Percentiles rank a stretch among this genome's conserved stretches.
Conservation (phyloP, 2,329 filamentous ascomycete genomes). For the Neofusicoccum laricinum region DNA sequence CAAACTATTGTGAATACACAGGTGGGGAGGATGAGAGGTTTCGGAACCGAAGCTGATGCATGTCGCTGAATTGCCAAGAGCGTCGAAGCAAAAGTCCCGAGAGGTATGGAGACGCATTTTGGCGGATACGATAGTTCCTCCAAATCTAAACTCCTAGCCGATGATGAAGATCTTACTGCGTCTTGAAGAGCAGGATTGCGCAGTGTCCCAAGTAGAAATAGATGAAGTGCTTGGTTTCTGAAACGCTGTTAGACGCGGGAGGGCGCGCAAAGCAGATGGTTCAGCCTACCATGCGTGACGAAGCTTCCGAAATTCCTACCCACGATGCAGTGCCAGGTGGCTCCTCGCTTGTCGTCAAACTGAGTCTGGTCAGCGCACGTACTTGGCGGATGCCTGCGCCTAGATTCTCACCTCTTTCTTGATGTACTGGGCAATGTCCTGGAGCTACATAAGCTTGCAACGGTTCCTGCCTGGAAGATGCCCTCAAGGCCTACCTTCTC, state of each 20-base stretch:
- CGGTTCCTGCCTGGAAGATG: neutral
- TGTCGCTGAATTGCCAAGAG: neutral
- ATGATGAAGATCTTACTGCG: slow-evolving; percentile 60
- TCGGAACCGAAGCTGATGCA: slow-evolving; percentile 4
- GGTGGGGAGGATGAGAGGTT: neutral
- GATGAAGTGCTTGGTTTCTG: slow-evolving; percentile 99
- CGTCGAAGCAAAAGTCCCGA: neutral
- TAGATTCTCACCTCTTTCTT: slow-evolving; percentile 70
- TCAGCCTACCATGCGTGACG: slow-evolving; percentile 81
- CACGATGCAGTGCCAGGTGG: slow-evolving; percentile 99
- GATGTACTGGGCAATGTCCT: slow-evolving; percentile 96
- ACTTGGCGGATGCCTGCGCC: neutral
- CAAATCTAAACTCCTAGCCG: slow-evolving; percentile 1
- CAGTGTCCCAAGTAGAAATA: slow-evolving; percentile 99
- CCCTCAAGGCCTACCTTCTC: slow-evolving; percentile 59
- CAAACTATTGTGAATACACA: slow-evolving; percentile 9
- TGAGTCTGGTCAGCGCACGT: slow-evolving; percentile 39
- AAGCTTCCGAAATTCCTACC: slow-evolving; percentile 99
- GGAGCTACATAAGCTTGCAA: slow-evolving; percentile 14
- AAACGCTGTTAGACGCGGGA: slow-evolving; percentile 22
- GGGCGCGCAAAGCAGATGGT: neutral
- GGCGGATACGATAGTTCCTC: neutral
- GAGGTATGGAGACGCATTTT: neutral
- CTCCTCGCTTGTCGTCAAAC: slow-evolving; percentile 96
- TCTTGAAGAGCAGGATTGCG: slow-evolving; percentile 98